phyloP scores from a whole-genome alignment of 768 basidiomycete genomes.

The Serendipita vermifera region DNA sequence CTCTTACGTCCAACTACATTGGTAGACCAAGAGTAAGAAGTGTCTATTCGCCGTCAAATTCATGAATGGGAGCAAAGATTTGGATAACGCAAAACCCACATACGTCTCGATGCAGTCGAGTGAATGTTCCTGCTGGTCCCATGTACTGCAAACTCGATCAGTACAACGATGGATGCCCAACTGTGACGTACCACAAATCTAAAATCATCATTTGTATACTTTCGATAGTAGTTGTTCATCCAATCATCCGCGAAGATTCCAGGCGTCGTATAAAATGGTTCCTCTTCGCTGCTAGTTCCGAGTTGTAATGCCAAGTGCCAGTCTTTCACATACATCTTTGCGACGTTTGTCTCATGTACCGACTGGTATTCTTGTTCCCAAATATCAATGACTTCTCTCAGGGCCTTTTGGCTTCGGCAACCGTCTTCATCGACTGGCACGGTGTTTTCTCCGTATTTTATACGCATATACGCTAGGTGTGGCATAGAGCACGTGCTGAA shows the following conservation, averaged over 20 bases:
- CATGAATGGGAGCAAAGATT: no score
- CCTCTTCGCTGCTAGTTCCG: neutral
- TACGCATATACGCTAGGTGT: slow-evolving; percentile 8
- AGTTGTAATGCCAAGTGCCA: slow-evolving; percentile 13
- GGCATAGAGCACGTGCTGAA: slow-evolving; percentile 3
- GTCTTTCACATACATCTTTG: slow-evolving; percentile 14
- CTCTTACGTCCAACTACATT: slow-evolving; percentile 16
- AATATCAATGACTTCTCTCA: slow-evolving; percentile 13
- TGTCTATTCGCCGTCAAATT: slow-evolving; percentile 11
- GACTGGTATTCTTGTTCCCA: slow-evolving; percentile 5
- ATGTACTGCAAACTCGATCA: slow-evolving; percentile 12
- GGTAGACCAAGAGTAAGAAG: slow-evolving; percentile 18
- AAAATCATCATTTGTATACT: slow-evolving; percentile 14
- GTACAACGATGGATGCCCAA: neutral
- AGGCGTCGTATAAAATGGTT: slow-evolving; percentile 14
- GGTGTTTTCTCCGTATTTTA: slow-evolving; percentile 11
- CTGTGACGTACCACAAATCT: slow-evolving; percentile 14
- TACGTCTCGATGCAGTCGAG: slow-evolving; percentile 15
- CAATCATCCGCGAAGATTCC: slow-evolving; percentile 14
- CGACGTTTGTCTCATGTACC: no score
- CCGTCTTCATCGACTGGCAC: slow-evolving; percentile 12
- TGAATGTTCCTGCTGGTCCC: slow-evolving; percentile 16
- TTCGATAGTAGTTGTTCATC: slow-evolving; percentile 15
- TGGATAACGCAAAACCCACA: slow-evolving; percentile 11
- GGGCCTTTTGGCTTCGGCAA: slow-evolving; percentile 9